Conservation (phyloP, 306 rosid species). For the Malus sieversii region DNA sequence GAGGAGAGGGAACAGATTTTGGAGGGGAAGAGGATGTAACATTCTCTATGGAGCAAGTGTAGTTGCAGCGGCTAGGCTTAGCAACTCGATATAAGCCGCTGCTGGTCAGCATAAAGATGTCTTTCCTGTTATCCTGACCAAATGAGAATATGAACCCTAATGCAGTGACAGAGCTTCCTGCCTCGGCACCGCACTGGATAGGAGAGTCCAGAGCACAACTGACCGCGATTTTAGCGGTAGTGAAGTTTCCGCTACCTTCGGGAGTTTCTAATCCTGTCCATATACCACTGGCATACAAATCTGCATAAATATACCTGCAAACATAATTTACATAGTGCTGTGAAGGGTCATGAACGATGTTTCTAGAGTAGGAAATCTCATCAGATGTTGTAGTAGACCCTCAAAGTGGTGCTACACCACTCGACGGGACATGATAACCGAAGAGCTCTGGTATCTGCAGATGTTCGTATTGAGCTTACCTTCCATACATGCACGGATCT, state of each 20-base stretch:
- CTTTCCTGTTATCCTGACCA: slow-evolving; percentile 32
- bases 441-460: too few species aligned
- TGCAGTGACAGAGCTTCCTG: slow-evolving; percentile 17
- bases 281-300: slow-evolving; percentile 20
- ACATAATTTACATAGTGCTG: background rate
- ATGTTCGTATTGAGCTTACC: background rate
- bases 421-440: too few species aligned
- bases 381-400: too few species aligned
- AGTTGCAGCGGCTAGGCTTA: slow-evolving; percentile 31
- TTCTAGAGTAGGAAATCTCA: too few species aligned
- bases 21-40: background rate
- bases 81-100: slow-evolving; percentile 24
- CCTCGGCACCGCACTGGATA: slow-evolving; percentile 16
- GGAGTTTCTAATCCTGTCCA: slow-evolving; percentile 35
- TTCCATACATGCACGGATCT: slow-evolving; percentile 36
- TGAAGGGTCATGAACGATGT: too few species aligned
- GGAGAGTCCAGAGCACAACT: slow-evolving; percentile 33
- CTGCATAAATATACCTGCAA: slow-evolving; percentile 33
- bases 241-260: slow-evolving; percentile 28
- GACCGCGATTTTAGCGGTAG: background rate
- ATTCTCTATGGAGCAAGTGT: slow-evolving; percentile 24
- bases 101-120: slow-evolving; percentile 19
- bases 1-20: slow-evolving; percentile 9
- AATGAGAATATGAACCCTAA: slow-evolving; percentile 29
- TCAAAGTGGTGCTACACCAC: too few species aligned